Percentiles rank a stretch among this genome's conserved stretches.
Conservation (phyloP, 2,329 filamentous ascomycete genomes). For the Tetracladium maxilliforme region DNA sequence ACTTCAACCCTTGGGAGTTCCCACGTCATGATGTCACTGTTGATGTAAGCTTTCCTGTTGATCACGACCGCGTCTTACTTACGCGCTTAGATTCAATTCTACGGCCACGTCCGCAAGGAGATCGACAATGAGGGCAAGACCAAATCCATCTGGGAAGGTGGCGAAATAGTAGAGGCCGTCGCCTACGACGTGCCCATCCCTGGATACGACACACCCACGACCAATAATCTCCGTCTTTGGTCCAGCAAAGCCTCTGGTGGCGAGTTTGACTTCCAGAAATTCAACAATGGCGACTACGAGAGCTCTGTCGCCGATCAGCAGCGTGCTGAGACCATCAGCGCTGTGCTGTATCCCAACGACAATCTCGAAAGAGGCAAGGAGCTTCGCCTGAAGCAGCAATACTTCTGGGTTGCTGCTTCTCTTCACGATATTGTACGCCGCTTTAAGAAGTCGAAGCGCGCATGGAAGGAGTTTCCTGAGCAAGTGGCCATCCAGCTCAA, state of each 20-base stretch:
- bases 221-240: slow-evolving; percentile 95
- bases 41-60: slow-evolving; percentile 37
- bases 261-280: slow-evolving; percentile 98
- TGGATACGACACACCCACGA: slow-evolving; percentile 76
- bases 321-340: slow-evolving; percentile 96
- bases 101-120: slow-evolving; percentile 67
- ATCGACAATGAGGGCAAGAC: slow-evolving; percentile 64
- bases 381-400: slow-evolving; percentile 94
- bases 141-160: slow-evolving; percentile 71
- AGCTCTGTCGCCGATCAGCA: slow-evolving; percentile 94
- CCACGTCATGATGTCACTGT: slow-evolving; percentile 90
- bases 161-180: slow-evolving; percentile 81
- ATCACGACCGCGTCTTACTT: not conserved
- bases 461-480: slow-evolving; percentile 85
- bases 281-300: slow-evolving; percentile 97
- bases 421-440: slow-evolving; percentile 90
- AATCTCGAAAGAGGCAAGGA: slow-evolving; percentile 95
- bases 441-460: slow-evolving; percentile 91
- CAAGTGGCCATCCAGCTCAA: slow-evolving; percentile 97
- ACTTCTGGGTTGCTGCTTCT: slow-evolving; percentile 98
- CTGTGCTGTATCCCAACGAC: slow-evolving; percentile 93
- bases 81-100: slow-evolving; percentile 65
- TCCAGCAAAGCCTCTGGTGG: slow-evolving; percentile 93
- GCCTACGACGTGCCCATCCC: slow-evolving; percentile 91
- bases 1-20: slow-evolving; percentile 99